Evolutionary conservation across 495 filamentous ascomycete species (phyloP), one percentile per base, ranked within the genome.

Genomic region (Xylona heveae): DNA sequence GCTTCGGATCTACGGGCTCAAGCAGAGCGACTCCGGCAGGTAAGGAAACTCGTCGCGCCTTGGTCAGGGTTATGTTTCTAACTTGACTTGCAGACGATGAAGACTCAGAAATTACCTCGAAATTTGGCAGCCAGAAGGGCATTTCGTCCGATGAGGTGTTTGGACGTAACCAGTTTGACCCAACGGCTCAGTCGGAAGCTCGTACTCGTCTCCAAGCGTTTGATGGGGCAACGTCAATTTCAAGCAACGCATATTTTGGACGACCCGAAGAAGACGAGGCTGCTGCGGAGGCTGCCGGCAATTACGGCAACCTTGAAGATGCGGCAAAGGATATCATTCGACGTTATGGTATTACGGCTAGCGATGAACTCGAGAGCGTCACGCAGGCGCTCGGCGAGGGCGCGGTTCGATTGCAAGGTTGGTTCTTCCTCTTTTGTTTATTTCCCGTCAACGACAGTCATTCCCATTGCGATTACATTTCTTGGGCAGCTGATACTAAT

Each of bases 101-200:
- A 5, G 71, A 85, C 42, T 60, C 58, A 39, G 83, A 73, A 44
- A 78, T 80, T 2, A 72, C 78, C 36, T 49, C 61, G 43, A 85
- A 84, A 47, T 97, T 97, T 41, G 88, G 84, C 35, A 53, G 49
- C 32, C 88, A 97, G 55, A 95, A 93, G 61, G 78, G 77, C 49
- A 97, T 97, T 42, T 93, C 83, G 1, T 92, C 81, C 3, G 88
- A 97, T 53, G 88, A 97, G 44, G 94, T 92, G 59, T 97, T 97
- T 49, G 82, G 84, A 36, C 85, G 84, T 43, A 78, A 80, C 17
- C 54, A 64, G 30, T 95, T 75, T 47, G 81, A 97, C 42, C 70
- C 84, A 19, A 55, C 58, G 21, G 71, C 75, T 3, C 74, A 84
- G 45, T 62, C 74, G 26, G 84, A 94, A 58, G 83, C 88, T 31